Base-by-base conservation (phyloP, 2,329 filamentous ascomycete genomes). In the Colletotrichum noveboracense region DNA sequence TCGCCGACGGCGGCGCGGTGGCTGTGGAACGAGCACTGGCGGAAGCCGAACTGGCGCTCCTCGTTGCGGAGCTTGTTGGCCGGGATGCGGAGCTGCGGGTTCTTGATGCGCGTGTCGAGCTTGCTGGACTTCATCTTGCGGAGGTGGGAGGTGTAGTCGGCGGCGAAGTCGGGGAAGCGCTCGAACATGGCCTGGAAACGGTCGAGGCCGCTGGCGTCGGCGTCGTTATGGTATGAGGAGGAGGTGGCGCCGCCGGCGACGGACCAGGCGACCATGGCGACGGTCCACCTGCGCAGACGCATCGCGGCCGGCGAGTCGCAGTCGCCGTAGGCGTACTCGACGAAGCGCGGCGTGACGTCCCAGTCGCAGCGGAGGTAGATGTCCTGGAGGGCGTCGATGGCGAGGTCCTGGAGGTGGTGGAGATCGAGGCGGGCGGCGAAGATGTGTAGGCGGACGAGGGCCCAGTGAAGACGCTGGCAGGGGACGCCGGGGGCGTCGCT, bases 1-100 rank as follows among this genome's bases (percentile, higher is more conserved):
- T 92, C 87, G 24, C 89, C 90, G 38, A 91, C 89, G 9, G 85
- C 82, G 6, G 88, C 86, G 24, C 90, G 86, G 79, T 92, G 90
- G 48, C 88, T 90, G 80, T 92, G 90, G 78, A 92, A 92, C 14
- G 89, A 90, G 81, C 90, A 92, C 81, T 90, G 89, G 28, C 90
- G 86, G 81, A 91, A 92, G n/a, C 90, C 90, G 79, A 91, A 91
- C 67, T 88, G 85, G 43, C 90, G 88, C 83, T 91, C 88, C 61
- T 90, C 90, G 81, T 88, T 90, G 76, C 87, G 85, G 26, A 92
- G 84, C 71, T 85, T 84, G 84, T 92, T 92, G 77, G 87, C 88
- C 16, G 89, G 88, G 68, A 92, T 87, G 76, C 90, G 86, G 26
- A 92, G 87, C 82, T 91, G 90, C 16, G 90, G 90, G 83, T 92